phyloP scores from a whole-genome alignment of 106 monocot species.

The Dendrobium huoshanense region DNA sequence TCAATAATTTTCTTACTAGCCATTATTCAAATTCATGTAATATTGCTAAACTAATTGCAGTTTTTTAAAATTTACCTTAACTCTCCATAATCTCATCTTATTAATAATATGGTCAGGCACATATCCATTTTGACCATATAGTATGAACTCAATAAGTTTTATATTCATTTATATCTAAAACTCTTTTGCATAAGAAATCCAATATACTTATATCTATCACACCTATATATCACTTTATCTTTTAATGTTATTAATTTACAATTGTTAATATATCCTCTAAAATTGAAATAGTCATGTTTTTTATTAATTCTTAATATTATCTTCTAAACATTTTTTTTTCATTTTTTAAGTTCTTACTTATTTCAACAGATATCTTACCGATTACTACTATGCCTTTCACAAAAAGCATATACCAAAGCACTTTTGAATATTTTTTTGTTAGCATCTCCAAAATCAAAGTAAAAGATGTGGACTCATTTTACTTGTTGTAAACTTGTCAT shows the following conservation, averaged over 20 bases:
- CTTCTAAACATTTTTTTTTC: neutral
- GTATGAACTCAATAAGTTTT: neutral
- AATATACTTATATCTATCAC: neutral
- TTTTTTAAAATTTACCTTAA: neutral
- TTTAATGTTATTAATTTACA: neutral
- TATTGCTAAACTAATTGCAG: neutral
- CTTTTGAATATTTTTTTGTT: neutral
- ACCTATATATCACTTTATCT: neutral
- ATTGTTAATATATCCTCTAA: neutral
- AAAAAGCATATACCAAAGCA: neutral
- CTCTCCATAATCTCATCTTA: neutral
- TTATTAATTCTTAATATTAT: neutral
- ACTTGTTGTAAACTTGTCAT: neutral
- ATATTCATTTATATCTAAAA: neutral
- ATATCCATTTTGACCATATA: neutral
- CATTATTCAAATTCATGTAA: neutral
- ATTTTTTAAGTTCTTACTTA: neutral
- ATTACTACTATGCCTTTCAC: neutral
- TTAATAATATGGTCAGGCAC: neutral
- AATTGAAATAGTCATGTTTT: neutral
- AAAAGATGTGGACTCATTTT: too few relatives aligned
- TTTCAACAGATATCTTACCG: neutral
- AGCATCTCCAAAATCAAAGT: neutral
- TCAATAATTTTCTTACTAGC: neutral
- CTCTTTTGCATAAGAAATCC: neutral